Conservation (phyloP, 2,329 filamentous ascomycete genomes). For the Xylariomycetidae sp. region DNA sequence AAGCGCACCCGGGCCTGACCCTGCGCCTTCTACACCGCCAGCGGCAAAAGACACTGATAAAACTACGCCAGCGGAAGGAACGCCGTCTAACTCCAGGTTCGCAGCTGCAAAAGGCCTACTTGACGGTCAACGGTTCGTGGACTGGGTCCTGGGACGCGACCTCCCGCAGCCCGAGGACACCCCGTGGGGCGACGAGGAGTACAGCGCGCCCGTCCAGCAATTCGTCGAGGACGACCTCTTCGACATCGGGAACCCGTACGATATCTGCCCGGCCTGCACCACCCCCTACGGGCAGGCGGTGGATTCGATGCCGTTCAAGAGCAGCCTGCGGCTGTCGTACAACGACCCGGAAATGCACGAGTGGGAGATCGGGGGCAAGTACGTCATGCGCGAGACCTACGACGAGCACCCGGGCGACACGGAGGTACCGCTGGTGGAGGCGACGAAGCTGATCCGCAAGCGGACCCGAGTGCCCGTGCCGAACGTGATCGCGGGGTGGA, state of each 20-base stretch:
- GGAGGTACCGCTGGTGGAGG: slow-evolving; percentile 13
- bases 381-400: slow-evolving; percentile 16
- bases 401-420: slow-evolving; percentile 12
- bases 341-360: slow-evolving; percentile 19
- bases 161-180: too few species aligned
- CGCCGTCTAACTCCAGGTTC: too few species aligned
- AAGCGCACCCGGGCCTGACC: too few species aligned
- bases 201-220: too few species aligned
- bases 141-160: slow-evolving; percentile 10
- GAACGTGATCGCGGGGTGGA: slow-evolving; percentile 21
- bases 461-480: slow-evolving; percentile 17
- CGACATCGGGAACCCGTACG: slow-evolving; percentile 18
- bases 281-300: slow-evolving; percentile 19
- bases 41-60: too few species aligned
- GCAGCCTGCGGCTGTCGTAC: slow-evolving; percentile 17
- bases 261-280: slow-evolving; percentile 20
- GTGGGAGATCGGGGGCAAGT: slow-evolving; percentile 21
- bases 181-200: too few species aligned
- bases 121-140: slow-evolving; percentile 1
- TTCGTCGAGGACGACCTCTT: slow-evolving; percentile 9
- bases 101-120: too few species aligned
- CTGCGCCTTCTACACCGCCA: too few species aligned
- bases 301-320: slow-evolving; percentile 21
- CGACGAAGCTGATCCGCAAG: slow-evolving; percentile 9
- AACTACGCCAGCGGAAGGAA: too few species aligned